These are phyloP conservation scores for Nicotiana sylvestris DNA, from an alignment of 257 asterid species.

Conservation along the genomic window DNA sequence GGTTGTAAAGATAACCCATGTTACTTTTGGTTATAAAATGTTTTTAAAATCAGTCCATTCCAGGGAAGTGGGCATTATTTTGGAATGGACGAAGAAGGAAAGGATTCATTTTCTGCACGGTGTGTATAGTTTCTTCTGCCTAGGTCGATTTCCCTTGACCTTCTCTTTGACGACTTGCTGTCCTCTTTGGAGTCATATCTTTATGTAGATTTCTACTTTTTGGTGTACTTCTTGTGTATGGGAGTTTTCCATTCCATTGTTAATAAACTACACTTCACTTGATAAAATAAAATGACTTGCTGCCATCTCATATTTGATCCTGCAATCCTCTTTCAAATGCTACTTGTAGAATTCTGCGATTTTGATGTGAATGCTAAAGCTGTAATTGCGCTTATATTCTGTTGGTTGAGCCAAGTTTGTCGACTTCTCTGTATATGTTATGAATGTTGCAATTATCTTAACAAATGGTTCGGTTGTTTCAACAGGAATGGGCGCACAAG, in stretches of 20 bases:
- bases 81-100: neutral
- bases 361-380: constrained; percentile 9
- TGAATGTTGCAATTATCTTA: neutral
- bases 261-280: neutral
- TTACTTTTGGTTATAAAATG: neutral
- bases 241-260: neutral
- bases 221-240: neutral
- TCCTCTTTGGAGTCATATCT: neutral
- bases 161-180: neutral
- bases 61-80: neutral
- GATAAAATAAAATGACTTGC: neutral
- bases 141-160: neutral
- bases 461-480: neutral
- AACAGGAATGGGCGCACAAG: constrained; percentile 90
- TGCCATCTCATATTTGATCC: neutral
- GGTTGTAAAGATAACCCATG: neutral
- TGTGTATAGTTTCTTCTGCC: neutral
- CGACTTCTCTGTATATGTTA: neutral
- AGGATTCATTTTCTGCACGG: neutral
- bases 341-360: neutral
- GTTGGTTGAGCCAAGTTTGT: neutral
- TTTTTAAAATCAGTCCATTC: neutral
- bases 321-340: neutral
- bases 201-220: neutral
- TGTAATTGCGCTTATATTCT: constrained; percentile 2